Percentiles rank a stretch among this genome's conserved stretches.
These are phyloP conservation scores for cucumber (Cucumis sativus) DNA, from an alignment of 306 rosid species.

Conservation along the genomic window DNA sequence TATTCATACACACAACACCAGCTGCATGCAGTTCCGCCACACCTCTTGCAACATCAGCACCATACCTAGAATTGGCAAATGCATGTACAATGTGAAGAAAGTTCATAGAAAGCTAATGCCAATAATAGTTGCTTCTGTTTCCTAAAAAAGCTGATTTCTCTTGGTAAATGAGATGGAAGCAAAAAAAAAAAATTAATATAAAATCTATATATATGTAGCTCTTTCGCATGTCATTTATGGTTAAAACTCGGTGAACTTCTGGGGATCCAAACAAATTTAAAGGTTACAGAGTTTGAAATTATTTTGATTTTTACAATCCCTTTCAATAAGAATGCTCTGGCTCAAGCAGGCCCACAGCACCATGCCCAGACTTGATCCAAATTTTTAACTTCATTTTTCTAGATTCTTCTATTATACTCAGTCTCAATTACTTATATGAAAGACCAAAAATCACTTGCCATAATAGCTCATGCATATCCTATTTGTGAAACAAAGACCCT, in stretches of 20 bases:
- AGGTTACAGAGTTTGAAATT: background rate
- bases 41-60: slow-evolving; percentile 94
- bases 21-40: slow-evolving; percentile 99
- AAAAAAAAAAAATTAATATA: no score
- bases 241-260: background rate
- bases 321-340: background rate
- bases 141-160: background rate
- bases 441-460: background rate
- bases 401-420: background rate
- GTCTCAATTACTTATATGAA: background rate
- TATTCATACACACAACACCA: slow-evolving; percentile 91
- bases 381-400: background rate
- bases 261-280: background rate
- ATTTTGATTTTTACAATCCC: background rate
- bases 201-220: background rate
- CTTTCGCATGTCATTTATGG: background rate
- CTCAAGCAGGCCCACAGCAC: no score
- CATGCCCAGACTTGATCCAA: background rate
- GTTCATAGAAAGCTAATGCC: background rate
- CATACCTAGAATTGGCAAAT: slow-evolving; percentile 56
- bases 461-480: background rate
- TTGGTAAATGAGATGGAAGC: background rate
- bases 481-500: background rate
- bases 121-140: background rate
- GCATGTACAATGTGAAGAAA: slow-evolving; percentile 12